These are phyloP conservation scores for Beauveria brongniartii DNA, from an alignment of 2,329 filamentous ascomycete species.

Conservation along the genomic window DNA sequence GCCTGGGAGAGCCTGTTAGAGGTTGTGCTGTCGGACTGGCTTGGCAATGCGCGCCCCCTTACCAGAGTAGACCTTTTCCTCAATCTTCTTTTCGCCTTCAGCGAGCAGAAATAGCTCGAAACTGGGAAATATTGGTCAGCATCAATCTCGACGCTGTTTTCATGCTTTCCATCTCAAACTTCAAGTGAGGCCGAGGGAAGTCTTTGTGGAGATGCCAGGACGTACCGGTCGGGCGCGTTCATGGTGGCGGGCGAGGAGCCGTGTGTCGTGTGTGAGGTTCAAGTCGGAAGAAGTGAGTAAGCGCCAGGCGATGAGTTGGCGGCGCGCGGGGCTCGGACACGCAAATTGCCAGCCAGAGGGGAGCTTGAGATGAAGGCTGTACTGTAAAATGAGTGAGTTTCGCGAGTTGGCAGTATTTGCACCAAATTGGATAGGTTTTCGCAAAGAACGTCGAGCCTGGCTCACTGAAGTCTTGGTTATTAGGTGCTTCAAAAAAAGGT, in stretches of 20 bases:
- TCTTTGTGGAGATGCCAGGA: slow-evolving; percentile 6
- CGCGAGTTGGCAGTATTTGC: background rate
- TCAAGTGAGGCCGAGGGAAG: background rate
- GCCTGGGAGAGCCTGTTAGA: slow-evolving; percentile 32
- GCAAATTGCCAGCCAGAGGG: background rate
- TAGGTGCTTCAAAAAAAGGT: background rate
- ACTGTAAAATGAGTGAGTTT: background rate
- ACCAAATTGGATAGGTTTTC: background rate
- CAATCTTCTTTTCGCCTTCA: slow-evolving; percentile 89
- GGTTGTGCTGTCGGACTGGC: background rate
- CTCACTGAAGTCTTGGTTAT: background rate
- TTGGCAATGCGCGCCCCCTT: slow-evolving; percentile 27
- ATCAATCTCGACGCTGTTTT: background rate
- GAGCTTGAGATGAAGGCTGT: background rate
- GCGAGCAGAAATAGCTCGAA: slow-evolving; percentile 88
- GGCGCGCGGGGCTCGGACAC: background rate
- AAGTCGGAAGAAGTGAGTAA: background rate
- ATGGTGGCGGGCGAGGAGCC: slow-evolving; percentile 23
- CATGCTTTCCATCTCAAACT: background rate
- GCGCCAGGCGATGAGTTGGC: background rate
- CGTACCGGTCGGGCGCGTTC: slow-evolving; percentile 51
- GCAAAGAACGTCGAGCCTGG: background rate
- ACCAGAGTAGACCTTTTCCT: slow-evolving; percentile 84
- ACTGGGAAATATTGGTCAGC: slow-evolving; percentile 37
- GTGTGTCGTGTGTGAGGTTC: background rate